These are phyloP conservation scores for Sorghum bicolor DNA, from an alignment of 176 grass and related monocot genomes.

Conservation along the genomic window Sorghum_bicolor_NCBIv3 NC_012870.2:2058501-2059000, in stretches of 20 bases:
- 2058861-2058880: constrained; percentile 57
- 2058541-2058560: constrained; percentile 78
- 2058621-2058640: constrained; percentile 7
- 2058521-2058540: constrained; percentile 66
- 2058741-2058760: constrained; percentile 74
- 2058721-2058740: constrained; percentile 39
- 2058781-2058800: not conserved
- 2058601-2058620: constrained; percentile 52
- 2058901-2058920: constrained; percentile 90
- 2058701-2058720: constrained; percentile 22
- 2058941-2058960: constrained; percentile 50
- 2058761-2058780: constrained; percentile 28
- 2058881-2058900: constrained; percentile 92
- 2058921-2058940: constrained; percentile 54
- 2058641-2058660: not conserved
- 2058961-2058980: constrained; percentile 49
- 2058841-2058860: not conserved
- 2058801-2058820: constrained; percentile 58
- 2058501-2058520: constrained; percentile 86
- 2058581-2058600: constrained; percentile 77
- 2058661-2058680: constrained; percentile 55
- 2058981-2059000: constrained; percentile 58
- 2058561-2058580: constrained; percentile 47
- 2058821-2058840: constrained; percentile 45
- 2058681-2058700: constrained; percentile 3